Base-by-base conservation (phyloP, 768 basidiomycete species). In the Mycena leptocephala region DNA sequence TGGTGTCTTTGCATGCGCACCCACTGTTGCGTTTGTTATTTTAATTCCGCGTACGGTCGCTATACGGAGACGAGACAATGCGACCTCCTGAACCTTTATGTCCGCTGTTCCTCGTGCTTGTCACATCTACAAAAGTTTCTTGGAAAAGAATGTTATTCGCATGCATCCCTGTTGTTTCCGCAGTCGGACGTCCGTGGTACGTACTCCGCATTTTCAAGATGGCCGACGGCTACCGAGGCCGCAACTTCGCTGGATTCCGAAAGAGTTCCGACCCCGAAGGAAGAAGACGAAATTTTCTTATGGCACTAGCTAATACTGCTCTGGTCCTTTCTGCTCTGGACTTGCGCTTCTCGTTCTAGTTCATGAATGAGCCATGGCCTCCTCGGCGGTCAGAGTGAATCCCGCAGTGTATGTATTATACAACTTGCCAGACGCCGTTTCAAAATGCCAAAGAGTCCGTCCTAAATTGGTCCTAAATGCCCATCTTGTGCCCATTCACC, bases 311-410 rank as follows among this genome's bases (percentile, higher is more conserved):
- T 78, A 39, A 43, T 69, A 35, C 70, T 68, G 9, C 32, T n/a
- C n/a, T n/a, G n/a, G 28, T 22, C 35, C 39, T n/a, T 70, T 58
- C 28, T 61, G 53, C 66, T 61, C 61, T 66, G 24, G 39, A 30
- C 58, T 41, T 39, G 28, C n/a, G 61, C 76, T 74, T 69, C 65
- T 39, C 28, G 73, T 79, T 74, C 75, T 71, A 74, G 72, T 48
- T 69, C 41, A 24, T 28, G 24, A 56, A 46, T 28, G 41, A 24
- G 37, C 68, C 64, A 55, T 20, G 37, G 39, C 20, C 56, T 39
- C 59, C 59, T 39, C 59, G 59, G 59, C 22, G 35, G 24, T 62
- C 20, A 8, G 26, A 62, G 9, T 16, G 22, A 10, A 6, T n/a
- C 7, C 22, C 24, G 18, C n/a, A n/a, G n/a, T n/a, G n/a, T n/a